Conservation (phyloP, 768 basidiomycete genomes). For the Mycena indigotica region DNA sequence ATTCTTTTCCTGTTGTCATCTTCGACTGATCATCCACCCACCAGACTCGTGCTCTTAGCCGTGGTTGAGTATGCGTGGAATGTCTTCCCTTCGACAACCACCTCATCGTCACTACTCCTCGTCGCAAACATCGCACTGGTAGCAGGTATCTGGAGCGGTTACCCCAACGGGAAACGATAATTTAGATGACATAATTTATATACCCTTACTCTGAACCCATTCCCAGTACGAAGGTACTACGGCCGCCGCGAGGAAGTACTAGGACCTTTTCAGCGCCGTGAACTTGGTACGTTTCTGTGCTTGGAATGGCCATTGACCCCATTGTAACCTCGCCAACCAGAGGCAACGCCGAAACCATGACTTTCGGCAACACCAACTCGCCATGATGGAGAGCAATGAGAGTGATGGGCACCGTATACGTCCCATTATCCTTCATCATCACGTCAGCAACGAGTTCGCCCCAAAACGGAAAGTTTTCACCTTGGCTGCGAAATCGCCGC, state of each 20-base stretch:
- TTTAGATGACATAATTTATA: conserved; percentile 4
- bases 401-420: conserved; percentile 63
- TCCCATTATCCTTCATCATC: conserved; percentile 65
- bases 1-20: conserved; percentile 5
- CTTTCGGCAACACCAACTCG: conserved; percentile 72
- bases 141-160: conserved; percentile 46
- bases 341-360: conserved; percentile 64
- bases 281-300: conserved; percentile 77
- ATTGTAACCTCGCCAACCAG: conserved; percentile 53
- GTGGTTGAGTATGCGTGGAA: conserved; percentile 88
- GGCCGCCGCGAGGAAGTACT: conserved; percentile 80
- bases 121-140: conserved; percentile 54
- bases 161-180: conserved; percentile 19
- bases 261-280: conserved; percentile 83
- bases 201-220: conserved; percentile 54
- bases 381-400: conserved; percentile 90
- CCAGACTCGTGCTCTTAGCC: conserved; percentile 60
- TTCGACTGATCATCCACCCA: conserved; percentile 5
- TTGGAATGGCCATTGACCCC: conserved; percentile 62
- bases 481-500: conserved; percentile 76
- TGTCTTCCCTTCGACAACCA: conserved; percentile 74
- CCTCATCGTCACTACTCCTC: conserved; percentile 63
- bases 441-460: no score
- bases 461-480: conserved; percentile 44
- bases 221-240: conserved; percentile 77